Conservation (phyloP, 331 rosid species). For the Phaseolus coccineus region DNA sequence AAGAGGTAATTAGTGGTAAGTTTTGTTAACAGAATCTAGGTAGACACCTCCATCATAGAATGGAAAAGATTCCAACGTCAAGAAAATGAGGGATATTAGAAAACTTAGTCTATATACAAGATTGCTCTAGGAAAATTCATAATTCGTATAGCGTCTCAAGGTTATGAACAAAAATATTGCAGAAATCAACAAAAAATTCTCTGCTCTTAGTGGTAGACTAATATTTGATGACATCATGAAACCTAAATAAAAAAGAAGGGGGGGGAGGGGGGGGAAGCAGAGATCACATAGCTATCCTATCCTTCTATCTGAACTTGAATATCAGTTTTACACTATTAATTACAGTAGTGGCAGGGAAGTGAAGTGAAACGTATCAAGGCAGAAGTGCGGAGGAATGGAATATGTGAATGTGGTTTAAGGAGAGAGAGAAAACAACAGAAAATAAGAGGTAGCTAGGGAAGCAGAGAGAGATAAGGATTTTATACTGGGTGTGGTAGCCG, state of each 20-base stretch:
- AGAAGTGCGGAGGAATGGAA: not conserved
- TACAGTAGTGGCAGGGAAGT: not conserved
- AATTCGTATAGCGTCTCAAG: not conserved
- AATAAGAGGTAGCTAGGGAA: not conserved
- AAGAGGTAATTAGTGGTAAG: no score
- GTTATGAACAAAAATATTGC: not conserved
- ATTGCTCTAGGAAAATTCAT: not conserved
- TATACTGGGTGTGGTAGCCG: not conserved
- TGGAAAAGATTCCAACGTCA: not conserved
- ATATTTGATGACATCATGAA: not conserved
- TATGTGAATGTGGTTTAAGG: not conserved
- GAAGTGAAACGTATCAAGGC: not conserved
- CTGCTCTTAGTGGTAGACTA: not conserved
- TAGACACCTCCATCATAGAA: not conserved
- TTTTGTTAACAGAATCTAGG: not conserved
- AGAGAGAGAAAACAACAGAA: not conserved
- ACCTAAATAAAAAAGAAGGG: not conserved
- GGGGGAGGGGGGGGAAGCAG: not conserved
- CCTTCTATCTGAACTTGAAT: constrained; percentile 15
- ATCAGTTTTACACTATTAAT: not conserved
- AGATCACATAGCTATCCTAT: constrained; percentile 2
- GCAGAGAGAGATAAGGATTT: not conserved
- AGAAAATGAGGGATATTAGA: constrained; percentile 15
- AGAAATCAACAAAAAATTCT: not conserved
- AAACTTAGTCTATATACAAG: not conserved